Percentiles rank a stretch among this genome's conserved stretches.
phyloP scores from a whole-genome alignment of 192 early-diverging fungal species.

The Rhizoclosmatium globosum region DNA sequence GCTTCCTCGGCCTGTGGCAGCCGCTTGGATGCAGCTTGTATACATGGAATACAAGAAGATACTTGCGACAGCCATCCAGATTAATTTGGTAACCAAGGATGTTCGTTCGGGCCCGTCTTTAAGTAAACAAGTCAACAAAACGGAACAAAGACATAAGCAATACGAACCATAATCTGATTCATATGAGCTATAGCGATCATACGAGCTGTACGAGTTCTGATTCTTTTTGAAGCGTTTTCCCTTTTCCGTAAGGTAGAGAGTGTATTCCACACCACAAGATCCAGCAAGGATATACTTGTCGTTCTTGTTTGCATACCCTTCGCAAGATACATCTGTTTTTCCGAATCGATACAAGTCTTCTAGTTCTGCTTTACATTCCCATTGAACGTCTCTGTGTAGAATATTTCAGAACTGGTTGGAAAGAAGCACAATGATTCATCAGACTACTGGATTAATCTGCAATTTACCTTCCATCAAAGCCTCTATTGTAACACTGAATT shows the following conservation, averaged over 20 bases:
- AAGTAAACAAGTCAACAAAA: not conserved
- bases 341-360: constrained; percentile 50
- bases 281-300: constrained; percentile 56
- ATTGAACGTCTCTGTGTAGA: constrained; percentile 44
- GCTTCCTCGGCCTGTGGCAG: not conserved
- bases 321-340: constrained; percentile 54
- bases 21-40: constrained; percentile 9
- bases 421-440: not conserved
- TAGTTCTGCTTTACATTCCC: constrained; percentile 56
- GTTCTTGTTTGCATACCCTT: constrained; percentile 52
- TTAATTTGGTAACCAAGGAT: not conserved
- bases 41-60: constrained; percentile 35
- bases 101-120: not conserved
- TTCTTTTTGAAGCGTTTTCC: constrained; percentile 33
- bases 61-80: constrained; percentile 23
- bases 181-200: not conserved
- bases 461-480: constrained; percentile 37
- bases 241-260: constrained; percentile 41
- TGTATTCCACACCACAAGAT: constrained; percentile 56
- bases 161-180: not conserved
- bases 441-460: not conserved
- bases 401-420: not conserved
- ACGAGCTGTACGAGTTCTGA: not conserved
- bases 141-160: not conserved
- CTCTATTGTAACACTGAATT: constrained; percentile 50